phyloP scores from a whole-genome alignment of 1,284 basidiomycete genomes.

The Heterobasidion occidentale region DNA sequence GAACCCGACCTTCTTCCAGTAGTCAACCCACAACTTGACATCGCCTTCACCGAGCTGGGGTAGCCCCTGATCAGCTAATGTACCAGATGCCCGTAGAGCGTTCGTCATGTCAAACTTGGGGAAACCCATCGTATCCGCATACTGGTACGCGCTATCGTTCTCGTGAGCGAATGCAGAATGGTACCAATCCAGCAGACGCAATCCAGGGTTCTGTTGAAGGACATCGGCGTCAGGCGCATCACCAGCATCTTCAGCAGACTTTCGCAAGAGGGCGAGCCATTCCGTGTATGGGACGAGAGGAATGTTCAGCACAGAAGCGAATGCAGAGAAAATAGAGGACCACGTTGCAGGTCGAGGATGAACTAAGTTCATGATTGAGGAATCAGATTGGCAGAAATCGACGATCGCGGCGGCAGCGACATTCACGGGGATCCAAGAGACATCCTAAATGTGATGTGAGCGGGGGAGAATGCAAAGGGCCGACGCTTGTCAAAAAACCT shows the following conservation, averaged over 20 bases:
- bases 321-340: constrained; percentile 9
- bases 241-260: not conserved
- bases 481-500: no score
- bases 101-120: not conserved
- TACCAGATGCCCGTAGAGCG: not conserved
- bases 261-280: constrained; percentile 8
- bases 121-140: not conserved
- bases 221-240: not conserved
- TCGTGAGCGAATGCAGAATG: not conserved
- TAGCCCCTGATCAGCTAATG: not conserved
- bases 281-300: constrained; percentile 15
- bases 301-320: constrained; percentile 9
- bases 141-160: not conserved
- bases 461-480: no score
- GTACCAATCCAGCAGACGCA: not conserved
- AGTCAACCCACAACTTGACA: not conserved
- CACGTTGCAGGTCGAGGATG: constrained; percentile 20
- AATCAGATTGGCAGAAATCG: constrained; percentile 9
- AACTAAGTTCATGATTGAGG: constrained; percentile 14
- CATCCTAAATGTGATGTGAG: constrained; percentile 2
- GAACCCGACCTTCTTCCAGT: not conserved
- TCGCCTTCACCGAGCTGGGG: not conserved
- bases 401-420: constrained; percentile 13
- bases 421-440: constrained; percentile 17
- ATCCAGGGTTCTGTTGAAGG: not conserved